These are phyloP conservation scores for Gynochthodes officinalis DNA, from an alignment of 257 asterid species.

Conservation along the genomic window DNA sequence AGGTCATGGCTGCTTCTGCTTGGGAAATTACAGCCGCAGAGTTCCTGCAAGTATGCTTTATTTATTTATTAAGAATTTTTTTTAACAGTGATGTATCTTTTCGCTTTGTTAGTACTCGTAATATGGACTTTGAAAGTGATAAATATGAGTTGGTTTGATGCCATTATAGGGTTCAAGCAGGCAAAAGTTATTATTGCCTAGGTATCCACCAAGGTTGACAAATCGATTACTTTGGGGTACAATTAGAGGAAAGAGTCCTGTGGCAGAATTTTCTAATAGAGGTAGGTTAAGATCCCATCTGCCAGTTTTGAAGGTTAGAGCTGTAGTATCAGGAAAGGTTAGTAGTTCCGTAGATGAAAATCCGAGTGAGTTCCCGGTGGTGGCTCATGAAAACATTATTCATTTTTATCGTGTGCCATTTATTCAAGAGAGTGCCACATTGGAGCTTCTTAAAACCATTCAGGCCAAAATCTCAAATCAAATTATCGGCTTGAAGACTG, in stretches of 20 bases:
- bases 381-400: conserved; percentile 39
- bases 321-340: conserved; percentile 47
- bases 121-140: conserved; percentile 3
- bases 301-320: conserved; percentile 33
- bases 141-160: conserved; percentile 10
- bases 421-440: conserved; percentile 55
- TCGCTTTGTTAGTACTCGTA: background rate
- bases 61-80: background rate
- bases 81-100: background rate
- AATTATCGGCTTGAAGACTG: conserved; percentile 64
- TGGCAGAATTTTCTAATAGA: conserved; percentile 22
- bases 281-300: conserved; percentile 18
- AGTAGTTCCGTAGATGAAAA: conserved; percentile 30
- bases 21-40: conserved; percentile 56
- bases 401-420: conserved; percentile 68
- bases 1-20: conserved; percentile 54
- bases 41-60: conserved; percentile 48
- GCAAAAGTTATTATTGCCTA: conserved; percentile 43
- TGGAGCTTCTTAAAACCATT: conserved; percentile 63
- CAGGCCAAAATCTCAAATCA: conserved; percentile 57
- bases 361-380: conserved; percentile 19
- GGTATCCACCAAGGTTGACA: conserved; percentile 35
- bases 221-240: conserved; percentile 56
- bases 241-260: conserved; percentile 21
- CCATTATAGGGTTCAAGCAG: conserved; percentile 46